Base-by-base conservation (phyloP, 257 asterid genomes). In the Nicotiana obtusifolia region DNA sequence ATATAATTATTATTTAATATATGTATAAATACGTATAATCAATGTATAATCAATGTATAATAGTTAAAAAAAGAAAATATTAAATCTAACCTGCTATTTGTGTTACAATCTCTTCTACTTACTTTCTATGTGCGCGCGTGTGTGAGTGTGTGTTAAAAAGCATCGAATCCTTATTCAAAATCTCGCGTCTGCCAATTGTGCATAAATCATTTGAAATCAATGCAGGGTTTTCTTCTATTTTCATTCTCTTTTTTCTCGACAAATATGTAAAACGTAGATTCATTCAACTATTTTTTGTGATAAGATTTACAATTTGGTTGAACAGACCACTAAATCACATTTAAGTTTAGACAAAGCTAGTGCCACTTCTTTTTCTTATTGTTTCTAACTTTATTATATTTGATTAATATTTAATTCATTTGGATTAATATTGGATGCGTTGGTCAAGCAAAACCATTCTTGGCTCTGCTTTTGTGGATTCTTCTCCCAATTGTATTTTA, bases 301-400 rank as follows among this genome's bases (percentile, higher is more conserved):
- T 49, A 73, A 73, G 7, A 8, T 73, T 73, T 73, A 73, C 41
- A 73, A 73, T 73, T 73, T 73, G 37, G 24, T 78, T 78, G 82
- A 78, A 61, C 69, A 78, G 59, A 78, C 73, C 75, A 78, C 60
- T 78, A 78, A 78, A 24, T 73, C 15, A 24, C 24, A 47, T 73
- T 24, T 47, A 13, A 24, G 1, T 49, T 47, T 73, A 73, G 61
- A 73, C 41, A 24, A 49, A 49, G 41, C 59, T 22, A 73, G 79
- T 49, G 44, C 3, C 37, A 15, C 15, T 26, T 47, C 62, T 17
- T 73, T 73, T 73, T 49, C 61, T 24, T 47, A 47, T 73, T 7
- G 5, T 60, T 60, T 61, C 16, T 60, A 33, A 33, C 59, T 78
- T 78, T 60, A 62, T 41, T 57, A 57, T 31, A 2, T 60, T n/a